Percentiles rank a stretch among this genome's conserved stretches.
Evolutionary conservation across 164 flowering plant species (phyloP).

Genomic region (Malania oleifera): DNA sequence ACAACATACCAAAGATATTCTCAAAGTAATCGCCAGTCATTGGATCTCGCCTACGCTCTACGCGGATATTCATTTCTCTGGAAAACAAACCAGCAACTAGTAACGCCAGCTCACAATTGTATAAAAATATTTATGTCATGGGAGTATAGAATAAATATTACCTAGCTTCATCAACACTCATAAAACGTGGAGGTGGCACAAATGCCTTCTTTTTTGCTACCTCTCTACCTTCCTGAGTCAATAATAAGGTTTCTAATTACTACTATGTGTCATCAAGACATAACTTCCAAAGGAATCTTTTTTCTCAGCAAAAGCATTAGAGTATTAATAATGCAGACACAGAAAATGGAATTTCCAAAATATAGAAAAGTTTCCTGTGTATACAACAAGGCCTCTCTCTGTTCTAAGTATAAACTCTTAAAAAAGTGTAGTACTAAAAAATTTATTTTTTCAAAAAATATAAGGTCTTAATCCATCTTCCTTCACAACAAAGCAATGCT

Average conservation of each 20-base stretch:
- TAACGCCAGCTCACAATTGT: not conserved
- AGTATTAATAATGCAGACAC: too few relatives aligned
- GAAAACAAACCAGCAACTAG: not conserved
- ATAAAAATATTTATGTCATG: not conserved
- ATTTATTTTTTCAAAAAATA: too few relatives aligned
- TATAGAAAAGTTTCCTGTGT: too few relatives aligned
- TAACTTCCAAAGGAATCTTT: too few relatives aligned
- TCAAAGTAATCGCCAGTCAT: slow-evolving; percentile 73
- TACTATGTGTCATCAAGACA: too few relatives aligned
- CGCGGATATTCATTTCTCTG: slow-evolving; percentile 82
- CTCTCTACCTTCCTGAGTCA: slow-evolving; percentile 80
- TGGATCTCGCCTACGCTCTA: slow-evolving; percentile 72
- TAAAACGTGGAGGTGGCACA: slow-evolving; percentile 87
- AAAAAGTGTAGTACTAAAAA: too few relatives aligned
- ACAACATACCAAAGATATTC: slow-evolving; percentile 61
- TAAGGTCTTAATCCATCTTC: too few relatives aligned
- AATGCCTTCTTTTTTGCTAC: slow-evolving; percentile 81
- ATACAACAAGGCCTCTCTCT: too few relatives aligned
- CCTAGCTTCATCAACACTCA: slow-evolving; percentile 94
- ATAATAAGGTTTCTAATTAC: slow-evolving; percentile 1
- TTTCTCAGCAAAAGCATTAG: too few relatives aligned
- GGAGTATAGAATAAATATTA: slow-evolving; percentile 14
- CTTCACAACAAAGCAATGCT: too few relatives aligned
- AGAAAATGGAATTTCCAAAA: too few relatives aligned
- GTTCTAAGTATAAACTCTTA: too few relatives aligned